A percentile compares a stretch with the other conserved stretches of the same genome.
phyloP scores from a whole-genome alignment of 1,139 yeast genomes.

The Torulaspora pretoriensis region DNA sequence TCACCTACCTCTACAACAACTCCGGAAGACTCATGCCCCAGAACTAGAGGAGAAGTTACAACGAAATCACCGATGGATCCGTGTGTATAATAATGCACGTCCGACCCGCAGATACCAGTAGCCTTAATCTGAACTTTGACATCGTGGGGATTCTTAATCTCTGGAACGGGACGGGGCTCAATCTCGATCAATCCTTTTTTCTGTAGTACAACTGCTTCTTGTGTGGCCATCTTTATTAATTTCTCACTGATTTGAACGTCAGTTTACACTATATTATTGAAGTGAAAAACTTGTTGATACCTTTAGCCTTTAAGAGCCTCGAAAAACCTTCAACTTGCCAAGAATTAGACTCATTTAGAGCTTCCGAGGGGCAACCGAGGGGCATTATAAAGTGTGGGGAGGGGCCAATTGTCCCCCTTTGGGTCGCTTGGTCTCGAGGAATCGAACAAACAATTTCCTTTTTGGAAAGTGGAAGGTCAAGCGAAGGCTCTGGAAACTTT shows the following conservation, averaged over 20 bases:
- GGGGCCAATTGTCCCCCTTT: too few relatives aligned
- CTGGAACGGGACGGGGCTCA: conserved; percentile 65
- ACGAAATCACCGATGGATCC: conserved; percentile 74
- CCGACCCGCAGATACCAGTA: conserved; percentile 89
- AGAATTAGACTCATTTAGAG: neutral
- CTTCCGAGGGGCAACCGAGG: neutral
- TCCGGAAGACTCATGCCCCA: conserved; percentile 79
- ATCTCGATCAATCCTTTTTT: conserved; percentile 59
- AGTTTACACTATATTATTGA: too few relatives aligned
- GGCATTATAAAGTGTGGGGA: neutral
- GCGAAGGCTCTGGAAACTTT: neutral
- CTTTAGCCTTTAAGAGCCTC: neutral
- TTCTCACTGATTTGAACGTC: neutral
- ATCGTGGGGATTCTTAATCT: conserved; percentile 55
- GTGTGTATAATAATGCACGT: conserved; percentile 75
- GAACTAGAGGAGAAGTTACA: conserved; percentile 60
- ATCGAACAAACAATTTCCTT: neutral
- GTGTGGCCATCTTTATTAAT: conserved; percentile 2
- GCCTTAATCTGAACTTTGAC: conserved; percentile 64
- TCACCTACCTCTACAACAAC: conserved; percentile 62
- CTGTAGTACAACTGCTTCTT: conserved; percentile 55
- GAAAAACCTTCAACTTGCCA: neutral
- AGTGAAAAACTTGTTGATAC: neutral
- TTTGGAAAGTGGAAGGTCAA: neutral
- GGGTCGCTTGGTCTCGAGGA: too few relatives aligned